phyloP scores from a whole-genome alignment of 2,329 filamentous ascomycete genomes.

The Coniochaeta sp. region DNA sequence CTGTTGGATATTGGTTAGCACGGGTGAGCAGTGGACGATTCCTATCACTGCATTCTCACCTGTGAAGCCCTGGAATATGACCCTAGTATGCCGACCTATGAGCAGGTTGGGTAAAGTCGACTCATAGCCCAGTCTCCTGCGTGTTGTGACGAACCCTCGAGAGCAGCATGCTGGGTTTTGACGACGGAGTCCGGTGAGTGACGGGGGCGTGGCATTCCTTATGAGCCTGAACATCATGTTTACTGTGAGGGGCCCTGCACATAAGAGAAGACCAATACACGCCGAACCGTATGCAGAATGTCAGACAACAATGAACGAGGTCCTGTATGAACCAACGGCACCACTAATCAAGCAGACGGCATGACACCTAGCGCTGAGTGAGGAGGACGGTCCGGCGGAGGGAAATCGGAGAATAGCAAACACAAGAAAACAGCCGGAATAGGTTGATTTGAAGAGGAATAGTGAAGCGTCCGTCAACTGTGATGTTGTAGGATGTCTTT shows the following conservation, averaged over 20 bases:
- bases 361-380: too few species aligned
- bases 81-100: constrained; percentile 30
- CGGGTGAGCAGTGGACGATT: background rate
- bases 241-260: background rate
- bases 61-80: constrained; percentile 36
- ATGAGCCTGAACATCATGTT: background rate
- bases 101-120: constrained; percentile 28
- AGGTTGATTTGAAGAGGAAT: too few species aligned
- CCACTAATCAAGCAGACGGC: too few species aligned
- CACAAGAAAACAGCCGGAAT: too few species aligned
- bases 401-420: too few species aligned
- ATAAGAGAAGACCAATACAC: background rate
- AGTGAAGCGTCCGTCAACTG: too few species aligned
- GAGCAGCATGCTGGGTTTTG: constrained; percentile 1
- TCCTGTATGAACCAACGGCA: too few species aligned
- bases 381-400: too few species aligned
- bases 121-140: constrained; percentile 17
- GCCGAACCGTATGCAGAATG: too few species aligned
- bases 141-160: constrained; percentile 15
- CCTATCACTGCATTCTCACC: constrained; percentile 15
- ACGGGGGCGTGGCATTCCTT: background rate
- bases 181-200: constrained; percentile 4
- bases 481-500: too few species aligned
- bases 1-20: constrained; percentile 9
- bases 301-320: too few species aligned